A percentile compares a stretch with the other conserved stretches of the same genome.
Evolutionary conservation across 2,329 filamentous ascomycete species (phyloP).

Genomic region (Alternaria atra): DNA sequence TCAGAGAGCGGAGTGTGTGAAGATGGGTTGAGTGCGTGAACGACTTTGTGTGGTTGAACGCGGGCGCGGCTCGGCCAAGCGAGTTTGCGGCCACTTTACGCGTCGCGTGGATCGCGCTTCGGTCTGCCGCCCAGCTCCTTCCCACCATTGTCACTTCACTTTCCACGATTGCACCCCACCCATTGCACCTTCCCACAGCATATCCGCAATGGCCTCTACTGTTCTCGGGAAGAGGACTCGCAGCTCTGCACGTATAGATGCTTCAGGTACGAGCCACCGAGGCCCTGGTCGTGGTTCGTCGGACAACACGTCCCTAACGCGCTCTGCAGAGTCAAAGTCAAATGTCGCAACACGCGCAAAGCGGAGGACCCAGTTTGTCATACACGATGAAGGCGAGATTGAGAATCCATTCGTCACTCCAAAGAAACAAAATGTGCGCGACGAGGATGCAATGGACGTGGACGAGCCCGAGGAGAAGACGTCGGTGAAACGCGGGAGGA

Average conservation of each 20-base stretch:
- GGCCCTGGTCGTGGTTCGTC: slow-evolving; percentile 14
- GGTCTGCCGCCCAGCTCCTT: slow-evolving; percentile 19
- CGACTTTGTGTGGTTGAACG: not conserved
- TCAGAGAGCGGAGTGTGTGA: not conserved
- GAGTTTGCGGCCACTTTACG: slow-evolving; percentile 16
- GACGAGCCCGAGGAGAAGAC: slow-evolving; percentile 51
- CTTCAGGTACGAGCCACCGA: slow-evolving; percentile 36
- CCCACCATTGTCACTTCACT: slow-evolving; percentile 24
- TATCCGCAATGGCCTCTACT: slow-evolving; percentile 42
- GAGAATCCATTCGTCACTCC: slow-evolving; percentile 64
- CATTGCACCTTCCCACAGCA: slow-evolving; percentile 30
- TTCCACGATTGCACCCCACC: slow-evolving; percentile 30
- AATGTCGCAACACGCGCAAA: slow-evolving; percentile 51
- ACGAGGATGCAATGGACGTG: slow-evolving; percentile 57
- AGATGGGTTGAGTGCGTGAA: not conserved
- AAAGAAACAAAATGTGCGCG: slow-evolving; percentile 43
- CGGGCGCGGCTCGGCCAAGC: slow-evolving; percentile 12
- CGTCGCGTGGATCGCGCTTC: slow-evolving; percentile 25
- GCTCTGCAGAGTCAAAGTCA: slow-evolving; percentile 33
- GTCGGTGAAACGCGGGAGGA: slow-evolving; percentile 48
- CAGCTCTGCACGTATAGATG: slow-evolving; percentile 37
- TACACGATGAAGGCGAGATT: slow-evolving; percentile 72
- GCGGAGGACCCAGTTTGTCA: slow-evolving; percentile 55
- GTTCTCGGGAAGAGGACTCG: slow-evolving; percentile 53
- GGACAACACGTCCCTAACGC: slow-evolving; percentile 37